Base-by-base conservation (phyloP, 768 basidiomycete genomes). In the Trichaptum fuscoviolaceum region DNA sequence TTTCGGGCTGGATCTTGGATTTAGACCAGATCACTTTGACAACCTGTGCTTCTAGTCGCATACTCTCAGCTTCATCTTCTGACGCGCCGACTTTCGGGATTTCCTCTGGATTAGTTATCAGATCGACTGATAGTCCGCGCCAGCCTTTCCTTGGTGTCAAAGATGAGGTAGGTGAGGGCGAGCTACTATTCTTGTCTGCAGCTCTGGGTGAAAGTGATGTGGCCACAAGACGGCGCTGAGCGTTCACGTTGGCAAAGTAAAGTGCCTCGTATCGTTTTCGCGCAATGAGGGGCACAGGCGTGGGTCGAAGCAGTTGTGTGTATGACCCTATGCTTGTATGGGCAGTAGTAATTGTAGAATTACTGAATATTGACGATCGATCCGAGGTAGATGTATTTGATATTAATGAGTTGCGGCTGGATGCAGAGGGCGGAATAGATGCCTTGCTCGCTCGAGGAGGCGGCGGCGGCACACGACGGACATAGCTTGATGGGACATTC, bases 91-190 rank as follows among this genome's bases (percentile, higher is more conserved):
- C 26, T 63, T 35, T 66, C 30, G 64, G 66, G 63, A 75, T 73
- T 42, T 78, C 80, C 35, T 80, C 81, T 1, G 77, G 75, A 65
- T 76, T 79, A 12, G 84, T 83, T 64, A 87, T 85, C 64, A 88
- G 75, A 73, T 91, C 90, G 30, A 91, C 84, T 1, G 89, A 89
- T 57, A 89, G 72, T 9, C 86, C 90, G 58, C 89, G 79, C 91
- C 91, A 93, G 2, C 91, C 91, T 58, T 83, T 81, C 68, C 82
- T 80, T 18, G 79, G 71, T 61, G 79, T 75, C 64, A 77, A 66
- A 18, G 80, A 77, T 66, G 77, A 77, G 63, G 79, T 64, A 36
- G 77, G 1, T 27, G 64, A 9, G 35, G 36, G 35, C 66, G 66
- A 0, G 58, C 62, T 25, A 63, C 64, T n/a, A 36, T 71, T 77